Evolutionary conservation across 2,329 filamentous ascomycete species (phyloP).

Genomic region (Hypomyces perniciosus): DNA sequence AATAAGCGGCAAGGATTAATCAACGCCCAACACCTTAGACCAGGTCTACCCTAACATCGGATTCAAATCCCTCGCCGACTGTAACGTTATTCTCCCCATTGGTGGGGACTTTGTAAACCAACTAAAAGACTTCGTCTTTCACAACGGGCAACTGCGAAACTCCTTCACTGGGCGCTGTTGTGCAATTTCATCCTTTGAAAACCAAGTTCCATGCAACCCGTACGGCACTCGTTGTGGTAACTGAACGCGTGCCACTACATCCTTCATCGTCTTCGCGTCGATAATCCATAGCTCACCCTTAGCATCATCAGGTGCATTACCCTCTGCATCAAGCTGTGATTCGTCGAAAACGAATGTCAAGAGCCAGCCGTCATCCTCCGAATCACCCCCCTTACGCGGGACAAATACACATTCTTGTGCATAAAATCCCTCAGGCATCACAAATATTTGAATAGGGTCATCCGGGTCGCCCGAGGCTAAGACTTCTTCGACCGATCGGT

Average conservation of each 20-base stretch:
- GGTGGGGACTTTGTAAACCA: too few relatives aligned
- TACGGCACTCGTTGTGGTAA: slow-evolving; percentile 65
- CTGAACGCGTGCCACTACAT: slow-evolving; percentile 51
- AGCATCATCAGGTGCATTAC: slow-evolving; percentile 38
- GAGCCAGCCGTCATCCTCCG: slow-evolving; percentile 62
- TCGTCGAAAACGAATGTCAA: slow-evolving; percentile 68
- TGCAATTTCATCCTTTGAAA: slow-evolving; percentile 45
- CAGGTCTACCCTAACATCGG: too few relatives aligned
- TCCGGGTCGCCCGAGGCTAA: slow-evolving; percentile 36
- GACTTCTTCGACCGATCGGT: slow-evolving; percentile 47
- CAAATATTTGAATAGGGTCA: slow-evolving; percentile 57
- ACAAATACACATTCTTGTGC: slow-evolving; percentile 65
- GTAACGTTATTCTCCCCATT: too few relatives aligned
- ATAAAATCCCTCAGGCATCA: slow-evolving; percentile 53
- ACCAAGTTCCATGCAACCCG: slow-evolving; percentile 61
- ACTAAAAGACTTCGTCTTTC: too few relatives aligned
- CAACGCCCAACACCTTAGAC: too few relatives aligned
- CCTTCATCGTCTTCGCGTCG: slow-evolving; percentile 55
- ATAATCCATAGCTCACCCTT: slow-evolving; percentile 63
- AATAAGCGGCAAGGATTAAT: too few relatives aligned
- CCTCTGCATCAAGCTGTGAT: slow-evolving; percentile 49
- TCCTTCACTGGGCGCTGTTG: slow-evolving; percentile 34
- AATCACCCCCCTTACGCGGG: slow-evolving; percentile 31
- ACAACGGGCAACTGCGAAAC: neutral
- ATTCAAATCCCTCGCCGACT: too few relatives aligned